A percentile compares a stretch with the other conserved stretches of the same genome.
These are phyloP conservation scores for Ogataea corticis DNA, from an alignment of 805 yeast species.

Conservation along the genomic window DNA sequence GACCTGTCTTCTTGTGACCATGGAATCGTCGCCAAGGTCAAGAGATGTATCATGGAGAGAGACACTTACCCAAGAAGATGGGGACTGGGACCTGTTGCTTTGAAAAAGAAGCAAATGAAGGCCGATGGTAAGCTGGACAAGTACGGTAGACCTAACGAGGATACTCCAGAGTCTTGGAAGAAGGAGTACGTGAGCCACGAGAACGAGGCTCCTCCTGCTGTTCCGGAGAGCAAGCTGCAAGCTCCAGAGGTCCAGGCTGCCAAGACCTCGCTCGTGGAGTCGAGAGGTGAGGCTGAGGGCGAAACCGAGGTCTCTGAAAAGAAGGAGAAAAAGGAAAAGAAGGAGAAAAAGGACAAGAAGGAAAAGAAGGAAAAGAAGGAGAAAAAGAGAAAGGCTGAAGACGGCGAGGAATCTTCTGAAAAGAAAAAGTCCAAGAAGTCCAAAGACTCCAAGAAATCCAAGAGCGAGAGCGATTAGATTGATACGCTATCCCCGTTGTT, in stretches of 20 bases:
- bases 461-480: constrained; percentile 20
- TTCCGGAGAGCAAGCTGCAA: constrained; percentile 52
- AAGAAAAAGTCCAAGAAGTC: constrained; percentile 29
- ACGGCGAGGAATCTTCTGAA: constrained; percentile 11
- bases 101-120: constrained; percentile 97
- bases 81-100: constrained; percentile 99
- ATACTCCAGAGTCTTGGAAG: constrained; percentile 93
- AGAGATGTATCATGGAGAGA: constrained; percentile 99
- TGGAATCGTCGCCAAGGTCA: constrained; percentile 97
- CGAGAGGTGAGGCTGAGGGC: constrained; percentile 33
- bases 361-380: constrained; percentile 29
- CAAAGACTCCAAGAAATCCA: constrained; percentile 12
- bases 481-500: constrained; percentile 4
- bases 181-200: constrained; percentile 73
- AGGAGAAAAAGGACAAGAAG: constrained; percentile 39
- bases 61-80: constrained; percentile 99
- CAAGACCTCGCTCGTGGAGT: constrained; percentile 45
- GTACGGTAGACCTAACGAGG: constrained; percentile 90
- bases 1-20: constrained; percentile 96
- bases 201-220: constrained; percentile 59
- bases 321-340: constrained; percentile 61
- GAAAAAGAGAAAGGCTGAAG: constrained; percentile 22
- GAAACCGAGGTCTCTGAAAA: constrained; percentile 36
- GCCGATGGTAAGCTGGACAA: constrained; percentile 96
- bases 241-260: constrained; percentile 42